phyloP scores from a whole-genome alignment of 2,329 filamentous ascomycete species.

The Pestalotiopsis fici region DNA sequence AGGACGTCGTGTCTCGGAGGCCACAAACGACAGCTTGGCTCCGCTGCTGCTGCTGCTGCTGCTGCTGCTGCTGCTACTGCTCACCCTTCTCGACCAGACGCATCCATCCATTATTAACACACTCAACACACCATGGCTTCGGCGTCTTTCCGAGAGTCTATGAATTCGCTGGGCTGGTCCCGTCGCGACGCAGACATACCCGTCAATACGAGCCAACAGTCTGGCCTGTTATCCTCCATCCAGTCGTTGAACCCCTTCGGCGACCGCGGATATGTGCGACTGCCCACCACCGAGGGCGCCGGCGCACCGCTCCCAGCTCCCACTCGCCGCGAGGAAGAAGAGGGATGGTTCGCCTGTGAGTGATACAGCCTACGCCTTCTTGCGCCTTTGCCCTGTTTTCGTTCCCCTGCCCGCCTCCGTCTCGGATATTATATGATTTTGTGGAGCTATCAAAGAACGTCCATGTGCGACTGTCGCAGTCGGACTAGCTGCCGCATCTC shows the following conservation, averaged over 20 bases:
- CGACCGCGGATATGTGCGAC: conserved; percentile 81
- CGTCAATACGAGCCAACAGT: conserved; percentile 70
- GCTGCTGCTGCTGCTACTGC: neutral
- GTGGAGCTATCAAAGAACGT: conserved; percentile 26
- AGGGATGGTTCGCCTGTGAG: conserved; percentile 95
- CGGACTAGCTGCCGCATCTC: conserved; percentile 27
- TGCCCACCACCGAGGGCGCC: conserved; percentile 80
- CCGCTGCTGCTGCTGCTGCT: neutral
- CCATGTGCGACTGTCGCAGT: conserved; percentile 42
- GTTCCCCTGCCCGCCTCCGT: conserved; percentile 19
- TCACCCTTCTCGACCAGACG: neutral
- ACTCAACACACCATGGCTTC: conserved; percentile 68
- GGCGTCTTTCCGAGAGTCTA: conserved; percentile 86
- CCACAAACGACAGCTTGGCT: neutral
- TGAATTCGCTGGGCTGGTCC: conserved; percentile 94
- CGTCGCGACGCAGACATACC: conserved; percentile 78
- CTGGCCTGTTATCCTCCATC: conserved; percentile 77
- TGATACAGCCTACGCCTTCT: conserved; percentile 36
- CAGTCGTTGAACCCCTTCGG: conserved; percentile 88
- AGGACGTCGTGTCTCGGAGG: neutral
- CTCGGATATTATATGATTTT: conserved; percentile 39
- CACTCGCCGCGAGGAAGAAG: conserved; percentile 86
- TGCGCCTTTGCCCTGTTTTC: conserved; percentile 17
- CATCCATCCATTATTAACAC: neutral
- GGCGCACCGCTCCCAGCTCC: conserved; percentile 86